phyloP scores from a whole-genome alignment of 108 stramenopile genomes.

The Cyclotella sp. region DNA sequence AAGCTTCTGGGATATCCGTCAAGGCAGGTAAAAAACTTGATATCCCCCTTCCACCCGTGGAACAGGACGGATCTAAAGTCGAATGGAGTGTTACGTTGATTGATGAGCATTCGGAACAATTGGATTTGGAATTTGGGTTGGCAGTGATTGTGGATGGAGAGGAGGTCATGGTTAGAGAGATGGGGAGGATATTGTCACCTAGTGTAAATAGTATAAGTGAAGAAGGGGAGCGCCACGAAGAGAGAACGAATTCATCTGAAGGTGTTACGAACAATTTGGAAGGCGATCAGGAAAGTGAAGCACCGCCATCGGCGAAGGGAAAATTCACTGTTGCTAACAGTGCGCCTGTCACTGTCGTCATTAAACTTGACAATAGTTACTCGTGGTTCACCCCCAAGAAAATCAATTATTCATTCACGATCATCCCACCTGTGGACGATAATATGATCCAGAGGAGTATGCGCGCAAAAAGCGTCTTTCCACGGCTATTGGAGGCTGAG shows the following conservation, averaged over 20 bases:
- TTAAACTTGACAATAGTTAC: constrained; percentile 43
- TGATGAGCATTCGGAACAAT: constrained; percentile 39
- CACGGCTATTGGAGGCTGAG: constrained; percentile 33
- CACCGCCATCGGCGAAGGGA: constrained; percentile 30
- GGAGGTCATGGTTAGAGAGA: constrained; percentile 44
- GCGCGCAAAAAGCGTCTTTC: constrained; percentile 35
- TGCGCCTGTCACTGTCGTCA: constrained; percentile 39
- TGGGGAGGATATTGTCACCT: constrained; percentile 38
- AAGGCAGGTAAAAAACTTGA: constrained; percentile 33
- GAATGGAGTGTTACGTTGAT: constrained; percentile 42
- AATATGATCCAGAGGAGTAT: constrained; percentile 43
- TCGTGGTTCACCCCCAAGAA: constrained; percentile 45
- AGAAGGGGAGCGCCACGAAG: constrained; percentile 11
- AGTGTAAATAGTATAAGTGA: constrained; percentile 7
- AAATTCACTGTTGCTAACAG: constrained; percentile 50
- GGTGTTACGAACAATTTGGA: background rate
- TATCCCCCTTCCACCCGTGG: constrained; percentile 45
- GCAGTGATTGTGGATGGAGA: constrained; percentile 43
- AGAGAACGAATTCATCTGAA: constrained; percentile 4
- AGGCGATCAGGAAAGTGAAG: background rate
- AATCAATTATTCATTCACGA: constrained; percentile 39
- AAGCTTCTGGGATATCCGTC: constrained; percentile 32
- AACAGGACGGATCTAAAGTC: constrained; percentile 36
- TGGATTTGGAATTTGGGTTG: constrained; percentile 45
- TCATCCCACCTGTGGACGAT: constrained; percentile 32